These are phyloP conservation scores for Asterophora lycoperdoides DNA, from an alignment of 768 basidiomycete genomes.

Conservation along the genomic window DNA sequence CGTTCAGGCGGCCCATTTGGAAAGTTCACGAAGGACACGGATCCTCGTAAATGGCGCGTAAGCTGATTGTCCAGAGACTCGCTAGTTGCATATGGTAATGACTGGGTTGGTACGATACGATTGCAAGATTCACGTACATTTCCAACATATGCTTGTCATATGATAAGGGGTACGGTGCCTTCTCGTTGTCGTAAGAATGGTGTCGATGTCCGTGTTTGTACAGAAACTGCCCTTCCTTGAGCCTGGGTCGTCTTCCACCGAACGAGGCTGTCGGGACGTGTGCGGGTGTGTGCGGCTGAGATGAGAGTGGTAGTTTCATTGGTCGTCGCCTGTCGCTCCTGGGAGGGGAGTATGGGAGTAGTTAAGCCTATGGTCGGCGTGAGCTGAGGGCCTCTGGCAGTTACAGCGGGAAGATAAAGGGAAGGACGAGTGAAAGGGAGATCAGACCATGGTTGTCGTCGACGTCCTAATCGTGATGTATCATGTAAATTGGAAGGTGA, in stretches of 20 bases:
- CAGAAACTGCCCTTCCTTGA: conserved; percentile 56
- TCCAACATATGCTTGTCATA: conserved; percentile 67
- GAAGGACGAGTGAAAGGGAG: neutral
- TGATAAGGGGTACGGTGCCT: conserved; percentile 75
- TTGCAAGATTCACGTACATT: conserved; percentile 37
- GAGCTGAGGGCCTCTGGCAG: no score
- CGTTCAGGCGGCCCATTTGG: conserved; percentile 44
- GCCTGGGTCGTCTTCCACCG: conserved; percentile 35
- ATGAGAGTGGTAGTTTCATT: conserved; percentile 19
- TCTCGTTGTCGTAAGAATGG: conserved; percentile 66
- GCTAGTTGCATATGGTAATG: conserved; percentile 24
- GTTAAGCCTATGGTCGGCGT: neutral
- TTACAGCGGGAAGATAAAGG: conserved; percentile 1
- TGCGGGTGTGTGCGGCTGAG: conserved; percentile 16
- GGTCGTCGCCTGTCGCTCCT: conserved; percentile 5
- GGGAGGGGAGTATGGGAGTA: neutral
- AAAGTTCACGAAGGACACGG: conserved; percentile 61
- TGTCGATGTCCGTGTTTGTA: conserved; percentile 59
- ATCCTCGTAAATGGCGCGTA: conserved; percentile 43
- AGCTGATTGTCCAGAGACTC: conserved; percentile 54
- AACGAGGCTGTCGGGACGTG: conserved; percentile 22
- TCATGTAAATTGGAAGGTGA: conserved; percentile 6
- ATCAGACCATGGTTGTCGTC: conserved; percentile 15
- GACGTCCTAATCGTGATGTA: conserved; percentile 12
- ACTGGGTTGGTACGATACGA: neutral